Percentiles rank a stretch among this genome's conserved stretches.
Evolutionary conservation across 164 flowering plant genomes (phyloP).

Genomic region (Kingdonia uniflora): DNA sequence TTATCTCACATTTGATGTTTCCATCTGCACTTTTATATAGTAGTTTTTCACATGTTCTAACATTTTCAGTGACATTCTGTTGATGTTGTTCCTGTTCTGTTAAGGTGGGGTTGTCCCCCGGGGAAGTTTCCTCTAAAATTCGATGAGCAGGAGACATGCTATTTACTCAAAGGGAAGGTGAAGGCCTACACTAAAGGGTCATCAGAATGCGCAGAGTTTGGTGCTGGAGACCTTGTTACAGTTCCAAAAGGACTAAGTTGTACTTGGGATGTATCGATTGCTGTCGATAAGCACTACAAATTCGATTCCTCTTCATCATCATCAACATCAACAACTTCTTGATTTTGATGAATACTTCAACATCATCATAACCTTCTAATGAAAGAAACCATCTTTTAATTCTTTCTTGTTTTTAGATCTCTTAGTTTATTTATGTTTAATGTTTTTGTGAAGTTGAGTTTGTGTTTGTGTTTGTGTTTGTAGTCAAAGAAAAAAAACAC

Average conservation of each 20-base stretch:
- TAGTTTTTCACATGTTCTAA: background rate
- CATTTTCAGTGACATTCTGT: too few species aligned
- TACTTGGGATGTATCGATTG: conserved; percentile 69
- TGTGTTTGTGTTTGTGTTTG: background rate
- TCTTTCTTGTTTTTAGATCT: background rate
- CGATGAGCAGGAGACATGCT: conserved; percentile 82
- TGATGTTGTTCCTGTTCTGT: background rate
- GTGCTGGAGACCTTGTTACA: conserved; percentile 59
- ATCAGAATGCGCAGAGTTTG: conserved; percentile 54
- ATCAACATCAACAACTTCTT: background rate
- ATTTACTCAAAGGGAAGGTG: conserved; percentile 71
- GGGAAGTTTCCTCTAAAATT: conserved; percentile 75
- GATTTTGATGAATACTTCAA: too few species aligned
- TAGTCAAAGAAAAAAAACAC: too few species aligned
- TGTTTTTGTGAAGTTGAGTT: background rate
- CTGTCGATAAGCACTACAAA: conserved; percentile 68
- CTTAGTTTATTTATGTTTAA: background rate
- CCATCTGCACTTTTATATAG: conserved; percentile 6
- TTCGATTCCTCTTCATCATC: conserved; percentile 37
- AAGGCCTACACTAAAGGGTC: conserved; percentile 50
- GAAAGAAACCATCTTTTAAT: background rate
- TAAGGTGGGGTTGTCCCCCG: conserved; percentile 86
- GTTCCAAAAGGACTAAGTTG: conserved; percentile 49
- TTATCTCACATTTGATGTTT: background rate
- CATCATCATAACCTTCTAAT: background rate